Evolutionary conservation across 2,329 filamentous ascomycete genomes (phyloP).

Genomic region (Aureobasidium sp.): DNA sequence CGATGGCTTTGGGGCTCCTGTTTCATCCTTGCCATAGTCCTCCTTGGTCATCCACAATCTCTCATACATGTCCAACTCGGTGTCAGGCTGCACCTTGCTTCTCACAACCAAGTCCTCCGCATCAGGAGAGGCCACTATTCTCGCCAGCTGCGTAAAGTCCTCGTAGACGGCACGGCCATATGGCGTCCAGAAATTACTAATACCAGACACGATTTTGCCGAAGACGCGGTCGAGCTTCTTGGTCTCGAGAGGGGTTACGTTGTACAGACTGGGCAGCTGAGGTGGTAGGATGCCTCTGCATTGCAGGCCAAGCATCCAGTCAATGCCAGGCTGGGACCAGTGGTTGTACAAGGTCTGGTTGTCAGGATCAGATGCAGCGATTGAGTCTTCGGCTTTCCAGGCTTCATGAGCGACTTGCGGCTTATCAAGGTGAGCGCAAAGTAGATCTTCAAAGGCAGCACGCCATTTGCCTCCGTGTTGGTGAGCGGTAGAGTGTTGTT

Average conservation of each 20-base stretch:
- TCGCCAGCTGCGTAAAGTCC: conserved; percentile 18
- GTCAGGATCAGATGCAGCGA: neutral
- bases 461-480: conserved; percentile 42
- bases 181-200: conserved; percentile 12
- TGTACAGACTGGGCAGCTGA: conserved; percentile 22
- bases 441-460: conserved; percentile 53
- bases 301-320: conserved; percentile 32
- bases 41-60: conserved; percentile 30
- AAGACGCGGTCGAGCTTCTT: conserved; percentile 16
- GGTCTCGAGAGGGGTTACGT: conserved; percentile 10
- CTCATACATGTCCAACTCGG: conserved; percentile 50
- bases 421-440: conserved; percentile 37
- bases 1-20: conserved; percentile 15
- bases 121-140: conserved; percentile 19
- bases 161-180: conserved; percentile 12
- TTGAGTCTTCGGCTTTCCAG: conserved; percentile 13
- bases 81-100: conserved; percentile 20
- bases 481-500: conserved; percentile 35
- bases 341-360: conserved; percentile 15
- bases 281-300: conserved; percentile 30
- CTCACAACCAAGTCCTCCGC: conserved; percentile 13
- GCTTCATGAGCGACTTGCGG: conserved; percentile 15
- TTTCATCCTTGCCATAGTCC: neutral
- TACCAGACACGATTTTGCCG: conserved; percentile 13
- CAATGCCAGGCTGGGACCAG: conserved; percentile 24